Evolutionary conservation across 2,329 filamentous ascomycete genomes (phyloP).

Genomic region (Colletotrichum sp.): DNA sequence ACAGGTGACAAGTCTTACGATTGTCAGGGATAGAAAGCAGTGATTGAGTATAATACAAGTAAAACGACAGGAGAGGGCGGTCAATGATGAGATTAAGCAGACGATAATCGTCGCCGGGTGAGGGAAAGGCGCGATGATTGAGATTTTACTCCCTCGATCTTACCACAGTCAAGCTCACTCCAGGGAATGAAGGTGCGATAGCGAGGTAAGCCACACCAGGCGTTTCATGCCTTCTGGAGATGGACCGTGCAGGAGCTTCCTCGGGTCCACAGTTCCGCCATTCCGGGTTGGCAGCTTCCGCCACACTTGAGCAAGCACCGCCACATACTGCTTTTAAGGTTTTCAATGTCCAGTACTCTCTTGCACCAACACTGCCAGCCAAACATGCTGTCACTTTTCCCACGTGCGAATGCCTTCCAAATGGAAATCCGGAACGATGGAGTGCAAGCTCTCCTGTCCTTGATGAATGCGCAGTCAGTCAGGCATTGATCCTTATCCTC

Average conservation of each 20-base stretch:
- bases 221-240: constrained; percentile 6
- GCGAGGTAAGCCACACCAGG: constrained; percentile 5
- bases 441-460: not conserved
- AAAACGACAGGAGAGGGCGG: not conserved
- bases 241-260: constrained; percentile 9
- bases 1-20: not conserved
- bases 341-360: not conserved
- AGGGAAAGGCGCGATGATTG: constrained; percentile 2
- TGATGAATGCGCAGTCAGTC: not conserved
- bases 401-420: not conserved
- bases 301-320: constrained; percentile 5
- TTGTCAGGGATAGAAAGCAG: not conserved
- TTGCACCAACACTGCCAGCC: not conserved
- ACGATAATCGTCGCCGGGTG: not conserved
- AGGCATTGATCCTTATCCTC: not conserved
- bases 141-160: constrained; percentile 18
- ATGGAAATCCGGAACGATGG: not conserved
- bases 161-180: constrained; percentile 2
- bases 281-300: not conserved
- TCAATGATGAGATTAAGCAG: not conserved
- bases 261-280: constrained; percentile 14
- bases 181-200: constrained; percentile 15
- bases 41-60: not conserved
- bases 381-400: not conserved
- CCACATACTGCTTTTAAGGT: not conserved